A percentile compares a stretch with the other conserved stretches of the same genome.
These are phyloP conservation scores for Entomortierella lignicola DNA, from an alignment of 192 early-diverging fungal genomes.

Conservation along the genomic window DNA sequence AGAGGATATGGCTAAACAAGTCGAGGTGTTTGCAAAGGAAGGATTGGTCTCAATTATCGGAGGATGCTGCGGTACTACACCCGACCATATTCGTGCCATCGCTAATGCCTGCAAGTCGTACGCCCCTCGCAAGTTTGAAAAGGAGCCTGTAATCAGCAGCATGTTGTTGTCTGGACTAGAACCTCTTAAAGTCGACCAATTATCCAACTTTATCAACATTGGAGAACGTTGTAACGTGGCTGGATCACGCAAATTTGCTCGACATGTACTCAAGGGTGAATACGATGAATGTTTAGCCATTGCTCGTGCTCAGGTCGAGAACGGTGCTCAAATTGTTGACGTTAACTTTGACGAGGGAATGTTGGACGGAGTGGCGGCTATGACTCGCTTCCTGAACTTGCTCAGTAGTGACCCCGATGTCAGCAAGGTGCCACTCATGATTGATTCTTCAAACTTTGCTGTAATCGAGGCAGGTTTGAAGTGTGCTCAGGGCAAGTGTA, in stretches of 20 bases:
- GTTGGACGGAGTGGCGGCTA: constrained; percentile 93
- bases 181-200: constrained; percentile 82
- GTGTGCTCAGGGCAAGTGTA: constrained; percentile 97
- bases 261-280: constrained; percentile 91
- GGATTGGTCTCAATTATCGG: constrained; percentile 96
- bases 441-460: constrained; percentile 98
- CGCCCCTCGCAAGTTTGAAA: constrained; percentile 81
- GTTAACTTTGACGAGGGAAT: constrained; percentile 98
- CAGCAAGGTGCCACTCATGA: constrained; percentile 85
- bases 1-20: constrained; percentile 85
- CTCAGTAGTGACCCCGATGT: constrained; percentile 96
- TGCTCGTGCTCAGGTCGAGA: constrained; percentile 94
- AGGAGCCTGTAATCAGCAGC: constrained; percentile 72
- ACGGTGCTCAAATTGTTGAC: constrained; percentile 95
- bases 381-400: constrained; percentile 94
- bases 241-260: constrained; percentile 93
- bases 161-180: constrained; percentile 91
- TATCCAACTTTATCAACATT: constrained; percentile 91
- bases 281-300: constrained; percentile 96
- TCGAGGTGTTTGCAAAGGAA: constrained; percentile 89
- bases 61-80: constrained; percentile 98
- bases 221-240: constrained; percentile 98
- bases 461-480: constrained; percentile 95
- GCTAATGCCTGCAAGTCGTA: constrained; percentile 80
- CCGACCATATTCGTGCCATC: constrained; percentile 89